A percentile compares a stretch with the other conserved stretches of the same genome.
Conservation (phyloP, 2,329 filamentous ascomycete species). For the Botrytis pseudocinerea region DNA sequence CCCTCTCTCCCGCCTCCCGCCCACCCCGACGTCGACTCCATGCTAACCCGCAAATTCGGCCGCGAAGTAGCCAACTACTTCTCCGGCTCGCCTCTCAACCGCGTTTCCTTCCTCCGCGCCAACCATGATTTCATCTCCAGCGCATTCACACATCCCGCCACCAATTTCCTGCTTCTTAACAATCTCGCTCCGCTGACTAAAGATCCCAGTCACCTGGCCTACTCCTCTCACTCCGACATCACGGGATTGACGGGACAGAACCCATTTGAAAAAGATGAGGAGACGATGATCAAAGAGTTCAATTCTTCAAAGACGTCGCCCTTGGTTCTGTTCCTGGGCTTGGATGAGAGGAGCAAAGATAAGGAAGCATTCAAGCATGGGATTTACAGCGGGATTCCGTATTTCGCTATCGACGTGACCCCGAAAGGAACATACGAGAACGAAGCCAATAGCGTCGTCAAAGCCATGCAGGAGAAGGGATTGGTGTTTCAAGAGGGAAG, state of each 20-base stretch:
- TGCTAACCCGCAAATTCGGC: slow-evolving; percentile 76
- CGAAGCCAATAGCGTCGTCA: slow-evolving; percentile 61
- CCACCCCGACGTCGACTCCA: slow-evolving; percentile 44
- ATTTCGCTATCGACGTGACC: slow-evolving; percentile 88
- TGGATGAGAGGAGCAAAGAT: slow-evolving; percentile 63
- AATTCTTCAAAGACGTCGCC: slow-evolving; percentile 69
- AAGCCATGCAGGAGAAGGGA: slow-evolving; percentile 60
- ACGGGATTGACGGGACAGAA: slow-evolving; percentile 67
- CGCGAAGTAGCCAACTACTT: slow-evolving; percentile 84
- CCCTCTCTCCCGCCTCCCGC: slow-evolving; percentile 40
- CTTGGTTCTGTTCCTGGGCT: slow-evolving; percentile 79
- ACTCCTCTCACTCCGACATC: slow-evolving; percentile 68
- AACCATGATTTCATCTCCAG: slow-evolving; percentile 69
- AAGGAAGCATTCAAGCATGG: slow-evolving; percentile 54
- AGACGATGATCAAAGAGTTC: slow-evolving; percentile 69
- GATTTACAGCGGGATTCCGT: slow-evolving; percentile 76
- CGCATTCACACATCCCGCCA: slow-evolving; percentile 64
- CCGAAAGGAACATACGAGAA: slow-evolving; percentile 64
- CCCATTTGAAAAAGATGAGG: slow-evolving; percentile 70
- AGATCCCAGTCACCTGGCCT: slow-evolving; percentile 62
- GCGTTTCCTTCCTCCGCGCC: slow-evolving; percentile 73
- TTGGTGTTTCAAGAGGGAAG: slow-evolving; percentile 67
- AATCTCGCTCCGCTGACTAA: slow-evolving; percentile 70
- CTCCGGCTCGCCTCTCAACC: slow-evolving; percentile 74
- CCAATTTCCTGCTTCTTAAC: slow-evolving; percentile 77